Conservation (phyloP, 768 basidiomycete genomes). For the Dictyophora rubrovolvata region DNA sequence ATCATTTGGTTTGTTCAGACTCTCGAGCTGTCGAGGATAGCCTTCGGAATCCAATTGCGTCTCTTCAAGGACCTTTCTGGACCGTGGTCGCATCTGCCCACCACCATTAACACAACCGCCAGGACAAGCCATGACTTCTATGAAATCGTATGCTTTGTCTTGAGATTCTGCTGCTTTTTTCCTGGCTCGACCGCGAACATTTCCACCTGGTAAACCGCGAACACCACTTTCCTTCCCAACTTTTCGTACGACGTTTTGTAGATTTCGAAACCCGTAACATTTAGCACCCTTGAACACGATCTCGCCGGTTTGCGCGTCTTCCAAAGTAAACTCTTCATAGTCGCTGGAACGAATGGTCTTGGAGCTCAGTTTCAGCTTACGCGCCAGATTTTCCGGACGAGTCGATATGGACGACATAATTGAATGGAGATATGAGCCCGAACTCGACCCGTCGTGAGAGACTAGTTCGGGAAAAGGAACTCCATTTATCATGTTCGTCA, state of each 20-base stretch:
- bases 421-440: constrained; percentile 82
- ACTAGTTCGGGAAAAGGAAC: constrained; percentile 59
- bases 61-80: background rate
- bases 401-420: constrained; percentile 45
- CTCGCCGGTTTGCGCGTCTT: constrained; percentile 35
- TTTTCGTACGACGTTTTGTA: constrained; percentile 93
- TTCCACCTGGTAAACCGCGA: constrained; percentile 12
- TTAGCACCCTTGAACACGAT: constrained; percentile 86
- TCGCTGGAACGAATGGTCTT: constrained; percentile 62
- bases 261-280: constrained; percentile 94
- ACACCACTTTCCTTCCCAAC: constrained; percentile 80
- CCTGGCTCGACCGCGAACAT: constrained; percentile 17
- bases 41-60: constrained; percentile 48
- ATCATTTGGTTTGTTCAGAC: constrained; percentile 35
- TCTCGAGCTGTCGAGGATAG: constrained; percentile 51
- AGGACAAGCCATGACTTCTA: constrained; percentile 99
- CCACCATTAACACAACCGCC: constrained; percentile 97
- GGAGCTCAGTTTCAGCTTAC: constrained; percentile 38
- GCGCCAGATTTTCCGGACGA: constrained; percentile 32
- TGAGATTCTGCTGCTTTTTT: constrained; percentile 25
- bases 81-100: constrained; percentile 51
- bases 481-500: constrained; percentile 9
- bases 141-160: constrained; percentile 65
- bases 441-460: constrained; percentile 72
- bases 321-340: constrained; percentile 64